Evolutionary conservation across 2,329 filamentous ascomycete genomes (phyloP), one percentile per base, ranked within the genome.

Genomic region (Fusarium solani-melongenae): DNA sequence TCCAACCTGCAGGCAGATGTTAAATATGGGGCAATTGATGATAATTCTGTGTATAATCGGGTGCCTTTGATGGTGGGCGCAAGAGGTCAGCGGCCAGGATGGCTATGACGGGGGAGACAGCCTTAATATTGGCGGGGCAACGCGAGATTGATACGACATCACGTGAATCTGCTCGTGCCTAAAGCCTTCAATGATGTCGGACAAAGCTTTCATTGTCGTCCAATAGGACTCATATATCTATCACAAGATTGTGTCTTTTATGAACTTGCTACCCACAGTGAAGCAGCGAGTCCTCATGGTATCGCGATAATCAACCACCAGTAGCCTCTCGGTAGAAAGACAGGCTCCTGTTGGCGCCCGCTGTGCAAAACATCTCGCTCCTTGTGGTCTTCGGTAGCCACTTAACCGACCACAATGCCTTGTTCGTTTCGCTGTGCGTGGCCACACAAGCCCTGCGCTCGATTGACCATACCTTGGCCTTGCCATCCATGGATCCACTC

Each of bases 381-480:
- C 87, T 92, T 80, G 84, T 85, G 2, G 89, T 88, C 84, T 93
- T 95, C 12, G 93, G 93, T 69, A 97, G 83, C 94, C 94, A 97
- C 78, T 91, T 92, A 31, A 95, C 94, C 63, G 91, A 90, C 93
- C 95, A 98, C 4, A 98, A 81, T 0, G 92, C 89, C 83, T 93
- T 93, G 72, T 96, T 95, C 7, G 94, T 95, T 84, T 98, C 95
- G 66, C 92, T 95, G 81, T 98, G 94, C 11, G 96, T 99, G 14
- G 96, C 95, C 51, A 99, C 96, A 80, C 96, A 98, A 6, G 88
- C 88, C 65, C 91, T 89, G 36, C 92, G 90, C 77, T 98, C 95
- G 67, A 98, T 90, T 33, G 94, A 96, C 96, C 96, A 99, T 33
- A 98, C 93, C 83, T 98, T 98, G 69, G 93, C 94, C 82, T 97